Evolutionary conservation across 352 stramenopile genomes (phyloP), one percentile per base, ranked within the genome.

Genomic region (Elongisporangium anandrum): DNA sequence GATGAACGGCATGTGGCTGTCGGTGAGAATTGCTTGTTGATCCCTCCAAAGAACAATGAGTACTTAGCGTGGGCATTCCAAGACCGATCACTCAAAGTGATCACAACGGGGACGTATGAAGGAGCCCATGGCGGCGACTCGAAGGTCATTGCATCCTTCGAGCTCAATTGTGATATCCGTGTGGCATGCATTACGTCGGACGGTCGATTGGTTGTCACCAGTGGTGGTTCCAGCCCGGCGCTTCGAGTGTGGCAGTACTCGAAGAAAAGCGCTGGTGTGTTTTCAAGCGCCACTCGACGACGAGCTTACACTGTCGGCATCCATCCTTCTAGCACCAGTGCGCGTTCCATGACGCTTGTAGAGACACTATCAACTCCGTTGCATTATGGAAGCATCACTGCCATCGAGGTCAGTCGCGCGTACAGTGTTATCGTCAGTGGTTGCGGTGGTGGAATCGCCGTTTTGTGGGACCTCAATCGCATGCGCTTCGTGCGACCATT

Each of bases 381-480:
- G 1, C 82, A 92, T 13, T 39, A 57, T 7, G 56, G 57, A 1
- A 52, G 61, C 3, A 75, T 92, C 66, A 88, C 77, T 1, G 74
- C 71, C 1, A 54, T 90, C 1, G 68, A 81, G 38, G 80, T 75
- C 16, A 89, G 76, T 57, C 77, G 82, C 1, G 70, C 73, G 3
- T 87, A 86, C 69, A 89, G 78, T 48, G 57, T 90, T 19, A 59
- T 88, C 19, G 75, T 90, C 4, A 90, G 79, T 53, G 80, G 80
- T 16, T 90, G 82, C 59, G 60, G 69, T 4, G 68, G 67, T 16
- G 81, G 82, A 13, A 57, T 81, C 10, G 72, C 75, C 4, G 72
- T 89, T 15, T 69, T 92, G 15, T 92, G 82, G 82, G 82, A 92
- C 38, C 59, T 92, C 2, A 92, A 92, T 19, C 80, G 82, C 16